Conservation (phyloP, 2,329 filamentous ascomycete species). For the Calonectria naviculata region DNA sequence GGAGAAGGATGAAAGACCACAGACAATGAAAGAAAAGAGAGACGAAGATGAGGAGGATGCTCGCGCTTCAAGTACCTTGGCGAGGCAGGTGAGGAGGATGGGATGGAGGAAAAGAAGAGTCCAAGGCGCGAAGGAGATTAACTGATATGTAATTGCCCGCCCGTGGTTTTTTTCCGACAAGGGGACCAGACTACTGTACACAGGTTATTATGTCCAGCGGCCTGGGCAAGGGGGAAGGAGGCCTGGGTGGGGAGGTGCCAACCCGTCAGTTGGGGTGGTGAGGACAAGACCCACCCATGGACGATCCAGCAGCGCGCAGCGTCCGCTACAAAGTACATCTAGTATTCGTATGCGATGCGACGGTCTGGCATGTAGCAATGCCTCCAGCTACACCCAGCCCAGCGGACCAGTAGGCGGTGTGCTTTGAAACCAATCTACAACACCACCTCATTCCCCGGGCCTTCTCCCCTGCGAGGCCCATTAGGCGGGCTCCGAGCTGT, state of each 20-base stretch:
- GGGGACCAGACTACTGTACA: conserved; percentile 18
- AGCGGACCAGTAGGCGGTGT: conserved; percentile 7
- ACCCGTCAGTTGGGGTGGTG: conserved; percentile 6
- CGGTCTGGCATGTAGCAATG: not conserved
- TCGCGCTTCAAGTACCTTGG: conserved; percentile 24
- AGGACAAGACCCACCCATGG: not conserved
- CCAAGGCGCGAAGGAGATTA: conserved; percentile 43
- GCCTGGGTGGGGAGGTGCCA: conserved; percentile 10
- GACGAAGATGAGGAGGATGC: conserved; percentile 19
- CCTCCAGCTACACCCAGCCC: not conserved
- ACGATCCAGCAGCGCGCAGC: not conserved
- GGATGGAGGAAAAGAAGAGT: conserved; percentile 26
- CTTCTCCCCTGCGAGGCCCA: not conserved
- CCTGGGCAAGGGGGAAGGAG: not conserved
- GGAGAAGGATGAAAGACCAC: not conserved
- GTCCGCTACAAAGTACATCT: not conserved
- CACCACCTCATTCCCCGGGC: conserved; percentile 1
- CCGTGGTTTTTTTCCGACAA: conserved; percentile 39
- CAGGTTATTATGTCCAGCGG: not conserved
- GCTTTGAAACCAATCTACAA: not conserved
- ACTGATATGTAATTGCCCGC: conserved; percentile 45
- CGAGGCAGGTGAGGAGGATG: conserved; percentile 20
- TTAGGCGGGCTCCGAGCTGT: conserved; percentile 12
- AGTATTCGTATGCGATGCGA: conserved; percentile 9
- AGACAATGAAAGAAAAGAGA: not conserved